Conservation (phyloP, 2,329 filamentous ascomycete genomes). For the Phialemoniopsis sp. region DNA sequence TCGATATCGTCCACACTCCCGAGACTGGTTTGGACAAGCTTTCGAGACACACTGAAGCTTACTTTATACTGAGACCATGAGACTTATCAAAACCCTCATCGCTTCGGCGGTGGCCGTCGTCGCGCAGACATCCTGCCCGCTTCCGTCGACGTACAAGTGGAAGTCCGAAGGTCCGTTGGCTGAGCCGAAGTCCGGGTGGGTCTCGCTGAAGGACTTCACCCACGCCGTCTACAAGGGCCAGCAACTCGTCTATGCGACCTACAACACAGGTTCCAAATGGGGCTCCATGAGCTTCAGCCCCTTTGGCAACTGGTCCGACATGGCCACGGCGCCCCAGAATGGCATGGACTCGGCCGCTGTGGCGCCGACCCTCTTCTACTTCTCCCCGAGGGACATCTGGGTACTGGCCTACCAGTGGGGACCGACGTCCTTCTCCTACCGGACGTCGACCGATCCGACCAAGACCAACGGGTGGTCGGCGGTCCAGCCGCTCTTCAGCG, state of each 20-base stretch:
- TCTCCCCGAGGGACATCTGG: slow-evolving; percentile 57
- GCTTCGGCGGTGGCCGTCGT: slow-evolving; percentile 10
- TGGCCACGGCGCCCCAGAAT: slow-evolving; percentile 48
- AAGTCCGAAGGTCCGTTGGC: slow-evolving; percentile 43
- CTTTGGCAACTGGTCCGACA: slow-evolving; percentile 48
- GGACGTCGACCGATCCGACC: slow-evolving; percentile 53
- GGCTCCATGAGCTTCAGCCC: slow-evolving; percentile 56
- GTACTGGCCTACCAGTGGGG: slow-evolving; percentile 66
- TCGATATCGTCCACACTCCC: too few relatives aligned
- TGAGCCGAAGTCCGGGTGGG: slow-evolving; percentile 47
- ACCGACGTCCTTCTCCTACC: slow-evolving; percentile 53
- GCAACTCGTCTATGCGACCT: slow-evolving; percentile 55
- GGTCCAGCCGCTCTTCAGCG: slow-evolving; percentile 50
- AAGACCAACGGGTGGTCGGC: slow-evolving; percentile 53
- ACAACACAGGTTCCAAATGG: slow-evolving; percentile 36
- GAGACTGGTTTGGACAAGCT: too few relatives aligned
- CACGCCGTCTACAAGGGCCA: slow-evolving; percentile 48
- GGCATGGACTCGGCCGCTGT: slow-evolving; percentile 41
- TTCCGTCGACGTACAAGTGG: slow-evolving; percentile 54
- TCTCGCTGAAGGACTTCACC: slow-evolving; percentile 61
- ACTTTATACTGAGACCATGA: slow-evolving; percentile 1
- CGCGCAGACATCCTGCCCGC: slow-evolving; percentile 31
- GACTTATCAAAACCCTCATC: slow-evolving; percentile 7
- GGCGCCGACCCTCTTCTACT: slow-evolving; percentile 61
- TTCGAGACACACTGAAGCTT: too few relatives aligned